Evolutionary conservation across 176 grass and related monocot species (phyloP).

Genomic region (Puccinellia tenuiflora): DNA sequence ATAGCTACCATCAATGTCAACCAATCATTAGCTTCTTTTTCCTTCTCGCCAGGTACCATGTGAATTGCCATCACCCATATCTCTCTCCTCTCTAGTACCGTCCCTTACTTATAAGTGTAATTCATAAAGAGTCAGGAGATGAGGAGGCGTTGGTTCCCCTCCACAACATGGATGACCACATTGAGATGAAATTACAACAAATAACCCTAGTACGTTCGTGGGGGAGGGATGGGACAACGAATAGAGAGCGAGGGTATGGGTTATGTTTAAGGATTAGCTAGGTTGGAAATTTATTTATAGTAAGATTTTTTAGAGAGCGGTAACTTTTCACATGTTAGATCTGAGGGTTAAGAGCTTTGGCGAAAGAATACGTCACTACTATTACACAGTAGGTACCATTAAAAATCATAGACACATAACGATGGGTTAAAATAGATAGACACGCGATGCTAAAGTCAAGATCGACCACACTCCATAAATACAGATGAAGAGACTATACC

Average conservation of each 20-base stretch:
- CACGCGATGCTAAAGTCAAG: too few species aligned
- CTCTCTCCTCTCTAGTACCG: background rate
- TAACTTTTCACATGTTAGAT: background rate
- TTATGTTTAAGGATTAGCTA: background rate
- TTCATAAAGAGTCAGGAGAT: background rate
- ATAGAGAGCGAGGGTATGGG: background rate
- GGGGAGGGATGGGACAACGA: background rate
- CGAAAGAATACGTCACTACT: background rate
- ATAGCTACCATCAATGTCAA: too few species aligned
- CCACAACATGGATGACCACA: background rate
- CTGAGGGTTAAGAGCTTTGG: background rate
- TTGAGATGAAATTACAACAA: background rate
- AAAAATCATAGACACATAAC: background rate
- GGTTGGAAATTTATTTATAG: background rate
- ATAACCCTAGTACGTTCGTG: background rate
- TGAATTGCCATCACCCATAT: background rate
- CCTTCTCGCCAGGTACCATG: background rate
- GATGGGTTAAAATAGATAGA: too few species aligned
- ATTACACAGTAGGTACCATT: background rate
- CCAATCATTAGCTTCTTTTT: background rate
- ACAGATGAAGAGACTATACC: background rate
- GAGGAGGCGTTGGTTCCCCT: background rate
- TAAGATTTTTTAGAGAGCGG: background rate
- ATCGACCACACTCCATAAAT: background rate
- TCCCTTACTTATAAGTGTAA: background rate